phyloP scores from a whole-genome alignment of 495 filamentous ascomycete genomes.

The Hyaloscypha finlandica region DNA sequence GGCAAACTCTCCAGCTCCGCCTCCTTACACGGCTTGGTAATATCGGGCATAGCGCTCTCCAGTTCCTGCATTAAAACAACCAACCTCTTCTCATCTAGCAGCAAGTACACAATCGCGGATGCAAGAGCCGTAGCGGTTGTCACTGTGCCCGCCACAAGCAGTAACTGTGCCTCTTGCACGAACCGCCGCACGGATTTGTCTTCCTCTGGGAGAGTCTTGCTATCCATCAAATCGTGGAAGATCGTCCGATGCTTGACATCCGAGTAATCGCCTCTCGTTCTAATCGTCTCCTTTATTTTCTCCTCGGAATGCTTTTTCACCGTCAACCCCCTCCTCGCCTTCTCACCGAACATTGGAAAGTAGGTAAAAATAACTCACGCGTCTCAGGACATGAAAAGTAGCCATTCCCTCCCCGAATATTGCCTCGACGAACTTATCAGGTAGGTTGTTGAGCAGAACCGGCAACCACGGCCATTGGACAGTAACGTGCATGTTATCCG shows the following conservation, averaged over 20 bases:
- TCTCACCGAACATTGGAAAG: background rate
- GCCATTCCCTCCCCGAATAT: conserved; percentile 10
- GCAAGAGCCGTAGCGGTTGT: conserved; percentile 36
- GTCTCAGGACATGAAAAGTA: background rate
- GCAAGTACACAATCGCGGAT: conserved; percentile 34
- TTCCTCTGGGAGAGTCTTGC: conserved; percentile 27
- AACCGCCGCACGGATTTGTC: conserved; percentile 35
- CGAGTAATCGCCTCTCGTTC: conserved; percentile 3
- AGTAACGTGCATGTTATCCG: conserved; percentile 12
- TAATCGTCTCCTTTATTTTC: conserved; percentile 14
- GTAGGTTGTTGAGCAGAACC: background rate
- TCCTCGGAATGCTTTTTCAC: background rate
- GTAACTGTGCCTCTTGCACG: conserved; percentile 31
- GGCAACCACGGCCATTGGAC: conserved; percentile 14
- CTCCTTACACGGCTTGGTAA: conserved; percentile 16
- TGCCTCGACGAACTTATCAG: background rate
- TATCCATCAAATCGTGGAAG: conserved; percentile 15
- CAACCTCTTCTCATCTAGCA: conserved; percentile 32
- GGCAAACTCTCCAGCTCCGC: conserved; percentile 35
- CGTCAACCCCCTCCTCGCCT: background rate
- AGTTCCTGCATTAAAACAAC: conserved; percentile 36
- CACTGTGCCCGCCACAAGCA: conserved; percentile 38
- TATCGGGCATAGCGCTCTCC: conserved; percentile 25
- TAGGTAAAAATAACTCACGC: background rate
- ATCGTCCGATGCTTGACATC: conserved; percentile 18